Evolutionary conservation across 208 protist species (phyloP).

Genomic region (Trypanosoma scelopori): DNA sequence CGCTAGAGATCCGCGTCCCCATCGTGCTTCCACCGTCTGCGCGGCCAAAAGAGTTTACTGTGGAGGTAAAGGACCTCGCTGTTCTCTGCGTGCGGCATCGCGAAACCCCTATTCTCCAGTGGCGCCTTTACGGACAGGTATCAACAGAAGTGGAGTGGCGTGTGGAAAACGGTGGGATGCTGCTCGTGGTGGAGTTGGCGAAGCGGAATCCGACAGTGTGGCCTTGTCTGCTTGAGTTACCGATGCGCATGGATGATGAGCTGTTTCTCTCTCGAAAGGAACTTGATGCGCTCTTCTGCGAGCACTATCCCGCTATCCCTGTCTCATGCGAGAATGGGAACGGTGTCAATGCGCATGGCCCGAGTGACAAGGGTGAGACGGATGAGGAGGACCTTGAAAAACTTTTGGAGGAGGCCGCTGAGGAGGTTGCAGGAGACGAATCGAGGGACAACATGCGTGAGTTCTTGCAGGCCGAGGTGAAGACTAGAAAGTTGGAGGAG

Average conservation of each 20-base stretch:
- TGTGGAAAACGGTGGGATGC: conserved; percentile 52
- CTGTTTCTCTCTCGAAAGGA: conserved; percentile 46
- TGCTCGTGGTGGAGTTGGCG: conserved; percentile 71
- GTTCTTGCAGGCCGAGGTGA: conserved; percentile 73
- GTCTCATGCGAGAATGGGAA: neutral
- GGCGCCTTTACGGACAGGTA: conserved; percentile 78
- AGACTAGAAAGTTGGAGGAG: conserved; percentile 71
- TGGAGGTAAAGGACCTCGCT: conserved; percentile 73
- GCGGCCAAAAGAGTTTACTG: conserved; percentile 69
- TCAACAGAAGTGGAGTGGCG: conserved; percentile 81
- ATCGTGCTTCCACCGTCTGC: conserved; percentile 58
- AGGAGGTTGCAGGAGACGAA: conserved; percentile 45
- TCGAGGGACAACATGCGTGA: conserved; percentile 35
- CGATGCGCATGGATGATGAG: conserved; percentile 57
- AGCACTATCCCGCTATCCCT: conserved; percentile 68
- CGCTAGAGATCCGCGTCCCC: conserved; percentile 76
- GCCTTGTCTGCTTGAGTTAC: conserved; percentile 77
- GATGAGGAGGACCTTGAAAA: conserved; percentile 64
- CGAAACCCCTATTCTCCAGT: conserved; percentile 68
- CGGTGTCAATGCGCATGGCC: conserved; percentile 23
- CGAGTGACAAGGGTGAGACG: conserved; percentile 21
- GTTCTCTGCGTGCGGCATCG: conserved; percentile 76
- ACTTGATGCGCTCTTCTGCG: conserved; percentile 70
- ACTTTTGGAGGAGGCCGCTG: conserved; percentile 74
- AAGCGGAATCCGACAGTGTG: conserved; percentile 62